These are phyloP conservation scores for Xylariaceae sp. DNA, from an alignment of 2,329 filamentous ascomycete species.

Conservation along the genomic window DNA sequence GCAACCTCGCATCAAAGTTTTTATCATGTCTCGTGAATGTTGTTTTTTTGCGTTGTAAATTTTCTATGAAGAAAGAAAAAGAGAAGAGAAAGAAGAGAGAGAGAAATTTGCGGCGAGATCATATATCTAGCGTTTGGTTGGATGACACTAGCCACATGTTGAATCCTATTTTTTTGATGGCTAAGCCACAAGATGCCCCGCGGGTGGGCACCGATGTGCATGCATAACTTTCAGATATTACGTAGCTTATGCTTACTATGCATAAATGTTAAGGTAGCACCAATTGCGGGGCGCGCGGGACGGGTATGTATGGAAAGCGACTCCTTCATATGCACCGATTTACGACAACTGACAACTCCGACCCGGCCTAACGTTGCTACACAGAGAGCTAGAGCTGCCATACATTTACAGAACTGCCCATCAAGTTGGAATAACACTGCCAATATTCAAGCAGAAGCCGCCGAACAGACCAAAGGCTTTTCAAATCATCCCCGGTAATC, in stretches of 20 bases:
- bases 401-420: no score
- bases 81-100: constrained; percentile 30
- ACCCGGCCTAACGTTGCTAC: no score
- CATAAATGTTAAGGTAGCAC: no score
- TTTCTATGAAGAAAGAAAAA: constrained; percentile 31
- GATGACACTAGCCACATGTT: constrained; percentile 14
- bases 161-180: neutral
- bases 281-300: no score
- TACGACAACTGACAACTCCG: no score
- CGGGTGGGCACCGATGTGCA: neutral
- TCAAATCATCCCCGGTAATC: neutral
- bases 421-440: neutral
- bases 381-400: no score
- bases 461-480: neutral
- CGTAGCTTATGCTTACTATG: no score
- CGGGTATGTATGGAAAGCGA: no score
- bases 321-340: no score
- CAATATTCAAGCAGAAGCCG: neutral
- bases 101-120: constrained; percentile 2
- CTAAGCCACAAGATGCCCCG: constrained; percentile 5
- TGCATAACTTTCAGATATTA: neutral
- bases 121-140: constrained; percentile 7
- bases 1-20: constrained; percentile 43
- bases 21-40: constrained; percentile 40
- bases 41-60: constrained; percentile 44